Conservation (phyloP, 2,329 filamentous ascomycete species). For the Anthostomella pinea region DNA sequence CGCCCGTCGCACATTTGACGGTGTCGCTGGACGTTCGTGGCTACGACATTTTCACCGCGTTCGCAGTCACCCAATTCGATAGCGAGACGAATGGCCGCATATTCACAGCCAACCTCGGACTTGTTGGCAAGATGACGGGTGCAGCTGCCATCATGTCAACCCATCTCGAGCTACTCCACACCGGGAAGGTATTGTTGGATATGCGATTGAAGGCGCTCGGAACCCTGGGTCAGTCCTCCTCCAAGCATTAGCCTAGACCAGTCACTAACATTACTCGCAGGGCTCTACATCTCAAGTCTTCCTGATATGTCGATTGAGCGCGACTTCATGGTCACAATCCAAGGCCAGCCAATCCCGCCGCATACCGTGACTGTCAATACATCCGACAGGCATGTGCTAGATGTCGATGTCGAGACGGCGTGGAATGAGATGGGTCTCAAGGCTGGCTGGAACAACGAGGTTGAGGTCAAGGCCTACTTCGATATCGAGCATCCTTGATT, state of each 20-base stretch:
- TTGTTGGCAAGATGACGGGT: slow-evolving; percentile 87
- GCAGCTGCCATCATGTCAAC: slow-evolving; percentile 69
- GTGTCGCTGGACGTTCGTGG: slow-evolving; percentile 62
- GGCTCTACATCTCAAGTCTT: slow-evolving; percentile 74
- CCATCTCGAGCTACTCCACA: slow-evolving; percentile 51
- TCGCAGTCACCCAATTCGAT: slow-evolving; percentile 60
- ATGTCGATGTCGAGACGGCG: slow-evolving; percentile 72
- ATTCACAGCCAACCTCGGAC: slow-evolving; percentile 67
- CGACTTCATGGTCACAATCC: slow-evolving; percentile 72
- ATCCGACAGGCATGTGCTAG: slow-evolving; percentile 58
- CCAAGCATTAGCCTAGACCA: neutral
- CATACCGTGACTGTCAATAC: slow-evolving; percentile 61
- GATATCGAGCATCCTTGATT: slow-evolving; percentile 34
- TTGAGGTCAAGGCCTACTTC: slow-evolving; percentile 63
- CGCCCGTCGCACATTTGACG: slow-evolving; percentile 52
- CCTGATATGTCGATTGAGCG: slow-evolving; percentile 56
- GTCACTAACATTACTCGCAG: slow-evolving; percentile 37
- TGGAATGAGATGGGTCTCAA: slow-evolving; percentile 73
- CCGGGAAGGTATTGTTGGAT: slow-evolving; percentile 62
- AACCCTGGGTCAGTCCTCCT: slow-evolving; percentile 53
- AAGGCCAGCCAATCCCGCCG: slow-evolving; percentile 65
- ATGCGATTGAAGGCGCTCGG: slow-evolving; percentile 79
- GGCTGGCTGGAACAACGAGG: slow-evolving; percentile 77
- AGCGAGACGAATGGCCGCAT: slow-evolving; percentile 41
- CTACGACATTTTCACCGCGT: slow-evolving; percentile 80